These are phyloP conservation scores for Leccinum imitatum DNA, from an alignment of 768 basidiomycete species.

Conservation along the genomic window DNA sequence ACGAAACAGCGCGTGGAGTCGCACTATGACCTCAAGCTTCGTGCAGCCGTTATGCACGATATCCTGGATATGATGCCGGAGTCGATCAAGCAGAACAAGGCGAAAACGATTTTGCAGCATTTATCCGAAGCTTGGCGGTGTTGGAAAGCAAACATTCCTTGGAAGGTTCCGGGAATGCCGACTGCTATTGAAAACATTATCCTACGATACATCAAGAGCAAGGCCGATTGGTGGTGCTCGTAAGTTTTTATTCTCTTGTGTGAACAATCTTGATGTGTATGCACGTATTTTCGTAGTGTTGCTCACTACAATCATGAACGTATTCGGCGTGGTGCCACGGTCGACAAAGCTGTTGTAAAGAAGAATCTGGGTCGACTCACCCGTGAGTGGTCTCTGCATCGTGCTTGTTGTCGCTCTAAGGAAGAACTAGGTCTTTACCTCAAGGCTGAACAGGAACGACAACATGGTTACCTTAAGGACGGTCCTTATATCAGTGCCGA, in stretches of 20 bases:
- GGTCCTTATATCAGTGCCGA: slow-evolving; percentile 99
- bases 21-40: slow-evolving; percentile 95
- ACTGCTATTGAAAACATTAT: slow-evolving; percentile 99
- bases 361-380: slow-evolving; percentile 99
- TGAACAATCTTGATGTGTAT: slow-evolving; percentile 1
- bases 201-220: slow-evolving; percentile 97
- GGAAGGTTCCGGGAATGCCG: slow-evolving; percentile 99
- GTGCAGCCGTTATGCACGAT: slow-evolving; percentile 99
- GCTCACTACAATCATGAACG: slow-evolving; percentile 98
- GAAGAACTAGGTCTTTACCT: slow-evolving; percentile 71
- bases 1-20: slow-evolving; percentile 99
- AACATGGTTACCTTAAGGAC: slow-evolving; percentile 98
- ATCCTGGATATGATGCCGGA: slow-evolving; percentile 99
- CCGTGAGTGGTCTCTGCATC: slow-evolving; percentile 47
- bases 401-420: slow-evolving; percentile 2
- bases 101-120: slow-evolving; percentile 99
- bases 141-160: slow-evolving; percentile 97
- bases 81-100: slow-evolving; percentile 98
- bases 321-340: slow-evolving; percentile 94
- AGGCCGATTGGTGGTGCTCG: slow-evolving; percentile 99
- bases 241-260: slow-evolving; percentile 36
- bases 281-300: slow-evolving; percentile 48
- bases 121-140: slow-evolving; percentile 98
- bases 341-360: slow-evolving; percentile 98
- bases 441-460: slow-evolving; percentile 98